Base-by-base conservation (phyloP, 805 yeast species). In the Candida ovalis region DNA sequence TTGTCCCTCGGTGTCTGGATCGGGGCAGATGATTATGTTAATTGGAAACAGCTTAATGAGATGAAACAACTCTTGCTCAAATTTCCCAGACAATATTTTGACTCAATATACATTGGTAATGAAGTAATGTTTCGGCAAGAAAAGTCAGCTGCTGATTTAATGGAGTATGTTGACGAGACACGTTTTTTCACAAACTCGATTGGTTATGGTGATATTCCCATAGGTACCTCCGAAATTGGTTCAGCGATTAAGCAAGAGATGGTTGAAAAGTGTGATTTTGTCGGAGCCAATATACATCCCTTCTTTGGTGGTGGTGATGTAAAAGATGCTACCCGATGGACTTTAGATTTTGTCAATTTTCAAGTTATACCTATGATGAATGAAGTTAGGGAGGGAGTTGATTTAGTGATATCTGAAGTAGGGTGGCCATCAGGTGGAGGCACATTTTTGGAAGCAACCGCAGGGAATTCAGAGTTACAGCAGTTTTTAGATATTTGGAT, bases 401-500 rank as follows among this genome's bases (percentile, higher is more conserved):
- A 71, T 1, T 55, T 81, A 5, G 67, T 75, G 3, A 70, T 84
- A 1, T 71, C 86, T 0, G 89, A 84, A 53, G 76, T 83, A 19
- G 90, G 89, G 0, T 84, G 90, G 91, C 91, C 90, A 0, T 78
- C 73, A 39, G 69, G 64, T 1, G 90, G 89, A 3, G 88, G 88
- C 0, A 48, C 35, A 1, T 73, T 69, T 47, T 59, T 67, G 38
- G 60, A 64, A 1, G 72, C 89, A 0, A 58, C 61, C 3, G 86
- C 88, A 0, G 77, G 76, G 1, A 52, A 58, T 2, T 46, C 55
- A 6, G 72, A 76, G 42, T 62, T 74, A 56, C 81, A 80, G 47
- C 51, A 49, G 5, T 82, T 84, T 49, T 51, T 83, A 47, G 63
- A 73, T 43, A 65, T 66, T 4, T 84, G 82, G 80, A 59, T 79